Evolutionary conservation across 345 rosid species (phyloP).

Genomic region (Alliaria petiolata): DNA sequence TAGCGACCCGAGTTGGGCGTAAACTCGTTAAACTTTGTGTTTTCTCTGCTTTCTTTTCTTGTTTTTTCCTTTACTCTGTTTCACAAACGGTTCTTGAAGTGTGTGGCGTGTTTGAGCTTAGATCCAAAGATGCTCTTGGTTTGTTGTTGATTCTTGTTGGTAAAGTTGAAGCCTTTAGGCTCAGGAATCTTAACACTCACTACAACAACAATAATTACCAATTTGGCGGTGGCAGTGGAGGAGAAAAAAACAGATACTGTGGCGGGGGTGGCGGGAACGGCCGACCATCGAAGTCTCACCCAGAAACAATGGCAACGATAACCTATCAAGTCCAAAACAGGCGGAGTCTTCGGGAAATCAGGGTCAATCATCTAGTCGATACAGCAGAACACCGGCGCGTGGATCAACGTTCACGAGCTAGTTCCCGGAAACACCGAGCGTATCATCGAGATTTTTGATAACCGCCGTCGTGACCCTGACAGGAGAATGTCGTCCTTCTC

Average conservation of each 20-base stretch:
- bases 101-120: no score
- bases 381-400: conserved; percentile 92
- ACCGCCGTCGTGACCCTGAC: conserved; percentile 89
- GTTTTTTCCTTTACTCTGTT: no score
- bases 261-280: conserved; percentile 24
- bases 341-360: conserved; percentile 96
- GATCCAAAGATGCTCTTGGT: no score
- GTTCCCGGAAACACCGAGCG: conserved; percentile 85
- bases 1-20: no score
- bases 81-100: no score
- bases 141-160: no score
- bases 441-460: conserved; percentile 93
- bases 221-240: conserved; percentile 45
- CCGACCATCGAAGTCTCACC: conserved; percentile 39
- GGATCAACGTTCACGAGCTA: conserved; percentile 96
- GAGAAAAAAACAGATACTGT: conserved; percentile 32
- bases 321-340: conserved; percentile 94
- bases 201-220: conserved; percentile 50
- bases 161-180: no score
- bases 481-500: conserved; percentile 89
- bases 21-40: no score
- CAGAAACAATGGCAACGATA: conserved; percentile 71
- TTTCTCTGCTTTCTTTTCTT: no score
- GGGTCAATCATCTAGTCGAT: conserved; percentile 91
- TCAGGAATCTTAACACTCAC: no score